Base-by-base conservation (phyloP, 352 stramenopile genomes). In the Salisapilia sapeloensis region DNA sequence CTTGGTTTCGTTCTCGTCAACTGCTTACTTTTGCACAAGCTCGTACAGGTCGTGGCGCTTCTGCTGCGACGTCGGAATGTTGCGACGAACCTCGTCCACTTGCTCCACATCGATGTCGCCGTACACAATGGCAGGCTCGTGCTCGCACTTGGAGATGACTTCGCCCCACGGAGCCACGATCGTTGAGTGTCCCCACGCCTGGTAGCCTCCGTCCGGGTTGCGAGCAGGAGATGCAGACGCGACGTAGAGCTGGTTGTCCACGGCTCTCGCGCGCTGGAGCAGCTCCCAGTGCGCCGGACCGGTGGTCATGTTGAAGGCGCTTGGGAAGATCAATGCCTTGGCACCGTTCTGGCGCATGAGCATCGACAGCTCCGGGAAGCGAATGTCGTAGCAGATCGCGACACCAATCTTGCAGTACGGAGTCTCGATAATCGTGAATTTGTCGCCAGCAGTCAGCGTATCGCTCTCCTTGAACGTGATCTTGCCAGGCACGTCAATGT, bases 331-430 rank as follows among this genome's bases (percentile, higher is more conserved):
- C 31, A 92, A 48, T 35, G 89, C 40, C 51, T 91, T 90, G 29
- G 78, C 75, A 60, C 85, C 62, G 61, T 84, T 46, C 64, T 80
- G 61, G 56, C 96, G 80, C 59, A 97, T 79, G 14, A 98, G 67
- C 69, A 98, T 96, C 36, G 92, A 92, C 21, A 99, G 87, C 58
- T 99, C 92, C 6, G 95, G 89, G 58, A 99, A 99, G 32, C 96
- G 92, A 52, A 99, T 97, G 60, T 99, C 96, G 60, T 99, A 99
- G 65, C 96, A 99, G 46, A 99, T 99, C 15, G 87, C 96, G 17
- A 99, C 66, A 41, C 95, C 96, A 34, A 99, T 87, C 42, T 91
- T 91, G 56, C 82, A 78, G 44, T 70, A 94, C 18, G 66, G 70
- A 29, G 77, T 93, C 50, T 93, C 71, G 37, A 89, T 86, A 29